These are phyloP conservation scores for Candida golubevii DNA, from an alignment of 805 yeast species.

Conservation along the genomic window DNA sequence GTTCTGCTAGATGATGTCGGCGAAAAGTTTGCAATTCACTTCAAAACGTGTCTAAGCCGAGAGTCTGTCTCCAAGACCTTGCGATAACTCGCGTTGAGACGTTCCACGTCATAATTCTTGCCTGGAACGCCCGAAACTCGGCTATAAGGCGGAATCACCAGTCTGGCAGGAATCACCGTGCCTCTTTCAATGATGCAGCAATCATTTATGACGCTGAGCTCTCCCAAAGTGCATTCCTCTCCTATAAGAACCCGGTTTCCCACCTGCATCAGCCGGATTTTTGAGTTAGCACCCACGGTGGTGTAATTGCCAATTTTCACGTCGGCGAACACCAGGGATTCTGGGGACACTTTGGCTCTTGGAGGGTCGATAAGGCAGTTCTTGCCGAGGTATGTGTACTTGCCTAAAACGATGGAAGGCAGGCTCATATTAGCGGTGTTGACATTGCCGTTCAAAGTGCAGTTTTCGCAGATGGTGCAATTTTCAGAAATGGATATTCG, in stretches of 20 bases:
- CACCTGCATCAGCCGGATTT: slow-evolving; percentile 33
- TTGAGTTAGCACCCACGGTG: slow-evolving; percentile 34
- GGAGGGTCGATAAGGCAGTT: slow-evolving; percentile 30
- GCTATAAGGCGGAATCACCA: slow-evolving; percentile 51
- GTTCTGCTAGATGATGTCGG: neutral
- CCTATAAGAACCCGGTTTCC: slow-evolving; percentile 52
- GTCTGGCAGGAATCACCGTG: slow-evolving; percentile 37
- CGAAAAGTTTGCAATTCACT: neutral
- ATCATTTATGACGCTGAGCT: slow-evolving; percentile 43
- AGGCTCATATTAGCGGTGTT: slow-evolving; percentile 8
- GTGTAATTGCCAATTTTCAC: slow-evolving; percentile 44
- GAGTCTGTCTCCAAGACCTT: slow-evolving; percentile 37
- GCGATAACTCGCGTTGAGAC: slow-evolving; percentile 30
- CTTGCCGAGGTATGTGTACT: slow-evolving; percentile 37
- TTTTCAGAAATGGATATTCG: slow-evolving; percentile 45
- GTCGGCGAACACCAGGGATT: slow-evolving; percentile 9
- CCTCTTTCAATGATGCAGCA: slow-evolving; percentile 45
- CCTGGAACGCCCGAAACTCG: slow-evolving; percentile 42
- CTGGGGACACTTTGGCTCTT: slow-evolving; percentile 2
- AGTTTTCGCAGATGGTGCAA: slow-evolving; percentile 38
- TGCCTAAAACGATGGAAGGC: slow-evolving; percentile 42
- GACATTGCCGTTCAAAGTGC: slow-evolving; percentile 33
- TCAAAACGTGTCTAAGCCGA: slow-evolving; percentile 13
- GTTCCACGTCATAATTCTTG: slow-evolving; percentile 21
- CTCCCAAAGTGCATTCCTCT: slow-evolving; percentile 31